Base-by-base conservation (phyloP, 441 rosid genomes). In the Manihot esculenta region DNA sequence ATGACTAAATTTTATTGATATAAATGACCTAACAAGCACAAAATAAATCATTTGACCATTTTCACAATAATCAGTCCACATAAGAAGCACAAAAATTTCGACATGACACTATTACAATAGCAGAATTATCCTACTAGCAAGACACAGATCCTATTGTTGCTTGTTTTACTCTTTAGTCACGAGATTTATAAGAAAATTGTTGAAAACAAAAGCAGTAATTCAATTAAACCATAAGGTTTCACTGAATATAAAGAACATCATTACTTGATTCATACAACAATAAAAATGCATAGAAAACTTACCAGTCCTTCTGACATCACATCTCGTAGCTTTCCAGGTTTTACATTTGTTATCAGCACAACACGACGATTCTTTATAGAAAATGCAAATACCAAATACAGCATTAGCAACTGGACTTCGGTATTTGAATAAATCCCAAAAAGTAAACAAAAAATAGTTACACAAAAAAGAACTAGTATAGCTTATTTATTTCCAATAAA, bases 311-410 rank as follows among this genome's bases (percentile, higher is more conserved):
- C 98, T 4, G 98, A 92, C 89, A 82, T 75, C 55, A 95, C 88
- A 79, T 95, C 99, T 73, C 97, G 84, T 68, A 95, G 87, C 84
- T 95, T 95, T 83, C 99, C 99, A 54, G 98, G 95, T 84, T 95
- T 95, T 26, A 95, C 99, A 84, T 95, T 95, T 69, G 96, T 91
- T 68, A 95, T 92, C 78, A 92, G 86, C 66, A 72, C 95, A 21
- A 91, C 92, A 21, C 53, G 84, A 12, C 98, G 90, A 62, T 91
- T 91, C 99, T 92, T 84, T 84, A 85, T 21, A n/a, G 50, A 66
- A 76, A 70, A 77, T 68, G 47, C 70, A 79, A 38, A 77, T 53
- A 79, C 3, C 65, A 81, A 67, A 30, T 11, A 61, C 51, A 74
- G 69, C 51, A 53, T 33, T 54, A 71, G 61, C 73, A 70, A 68